Evolutionary conservation across 805 yeast species (phyloP).

Genomic region (Pichia cabralensis): DNA sequence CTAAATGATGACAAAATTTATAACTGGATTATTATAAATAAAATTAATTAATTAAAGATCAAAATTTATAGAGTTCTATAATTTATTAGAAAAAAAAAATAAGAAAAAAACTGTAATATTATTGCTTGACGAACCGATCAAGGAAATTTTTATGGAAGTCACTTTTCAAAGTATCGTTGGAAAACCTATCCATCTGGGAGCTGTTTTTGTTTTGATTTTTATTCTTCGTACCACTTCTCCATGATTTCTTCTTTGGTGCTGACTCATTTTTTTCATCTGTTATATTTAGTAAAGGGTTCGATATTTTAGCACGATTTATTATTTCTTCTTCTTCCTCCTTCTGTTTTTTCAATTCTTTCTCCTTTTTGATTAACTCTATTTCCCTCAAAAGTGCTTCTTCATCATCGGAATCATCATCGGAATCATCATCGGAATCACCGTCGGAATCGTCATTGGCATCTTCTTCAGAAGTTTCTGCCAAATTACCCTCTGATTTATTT

Average conservation of each 20-base stretch:
- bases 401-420: constrained; percentile 37
- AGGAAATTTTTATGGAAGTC: constrained; percentile 34
- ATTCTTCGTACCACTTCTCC: constrained; percentile 11
- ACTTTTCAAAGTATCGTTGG: constrained; percentile 27
- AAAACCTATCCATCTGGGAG: constrained; percentile 13
- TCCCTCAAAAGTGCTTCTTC: constrained; percentile 41
- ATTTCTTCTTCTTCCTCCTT: constrained; percentile 20
- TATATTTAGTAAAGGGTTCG: constrained; percentile 18
- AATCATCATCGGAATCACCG: constrained; percentile 18
- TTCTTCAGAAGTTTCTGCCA: constrained; percentile 7
- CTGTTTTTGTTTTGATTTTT: background rate
- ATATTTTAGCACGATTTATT: constrained; percentile 14
- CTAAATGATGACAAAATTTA: constrained; percentile 3
- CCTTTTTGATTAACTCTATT: constrained; percentile 29
- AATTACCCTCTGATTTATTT: constrained; percentile 18
- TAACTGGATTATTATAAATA: too few species aligned
- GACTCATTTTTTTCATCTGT: background rate
- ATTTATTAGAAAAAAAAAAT: too few species aligned
- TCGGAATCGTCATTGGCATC: constrained; percentile 4
- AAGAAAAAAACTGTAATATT: too few species aligned
- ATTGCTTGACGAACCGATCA: constrained; percentile 28
- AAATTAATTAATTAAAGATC: too few species aligned
- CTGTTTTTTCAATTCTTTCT: constrained; percentile 21
- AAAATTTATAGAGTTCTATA: too few species aligned
- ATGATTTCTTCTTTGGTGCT: constrained; percentile 1